A percentile compares a stretch with the other conserved stretches of the same genome.
These are phyloP conservation scores for Ophiostoma tasmaniense DNA, from an alignment of 2,329 filamentous ascomycete species.

Conservation along the genomic window DNA sequence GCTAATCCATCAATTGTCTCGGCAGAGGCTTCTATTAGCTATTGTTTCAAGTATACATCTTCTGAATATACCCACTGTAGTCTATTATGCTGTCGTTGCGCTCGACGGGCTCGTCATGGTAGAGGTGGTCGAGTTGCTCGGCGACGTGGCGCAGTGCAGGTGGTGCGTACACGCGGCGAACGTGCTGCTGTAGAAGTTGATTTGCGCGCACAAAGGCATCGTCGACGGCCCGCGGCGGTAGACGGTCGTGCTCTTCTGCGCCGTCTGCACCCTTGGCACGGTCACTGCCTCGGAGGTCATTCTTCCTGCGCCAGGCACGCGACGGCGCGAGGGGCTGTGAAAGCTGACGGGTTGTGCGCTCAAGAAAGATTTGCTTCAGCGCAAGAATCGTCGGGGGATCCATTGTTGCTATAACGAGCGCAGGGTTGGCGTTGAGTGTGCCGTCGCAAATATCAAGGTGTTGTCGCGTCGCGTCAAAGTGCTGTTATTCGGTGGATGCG, in stretches of 20 bases:
- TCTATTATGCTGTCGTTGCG: constrained; percentile 31
- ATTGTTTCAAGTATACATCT: not conserved
- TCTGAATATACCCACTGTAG: constrained; percentile 31
- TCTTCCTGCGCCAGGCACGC: constrained; percentile 41
- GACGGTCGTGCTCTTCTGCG: constrained; percentile 26
- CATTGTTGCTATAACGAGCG: constrained; percentile 1
- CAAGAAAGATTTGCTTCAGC: constrained; percentile 57
- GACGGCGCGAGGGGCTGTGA: constrained; percentile 51
- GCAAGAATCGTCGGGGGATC: constrained; percentile 48
- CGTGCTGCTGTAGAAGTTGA: constrained; percentile 55
- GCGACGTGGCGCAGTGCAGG: constrained; percentile 63
- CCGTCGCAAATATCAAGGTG: not conserved
- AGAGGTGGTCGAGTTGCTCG: constrained; percentile 62
- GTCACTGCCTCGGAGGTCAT: constrained; percentile 28
- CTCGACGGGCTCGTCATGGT: constrained; percentile 21
- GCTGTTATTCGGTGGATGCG: not conserved
- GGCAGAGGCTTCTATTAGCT: constrained; percentile 31
- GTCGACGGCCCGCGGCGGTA: constrained; percentile 44
- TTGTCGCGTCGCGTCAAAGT: not conserved
- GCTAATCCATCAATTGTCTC: constrained; percentile 41
- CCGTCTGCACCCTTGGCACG: not conserved
- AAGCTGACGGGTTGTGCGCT: constrained; percentile 53
- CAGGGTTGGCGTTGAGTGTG: not conserved
- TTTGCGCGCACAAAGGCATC: constrained; percentile 53
- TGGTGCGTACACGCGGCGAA: constrained; percentile 55